Percentiles rank a stretch among this genome's conserved stretches.
Conservation (phyloP, 306 rosid genomes). For the Vigna hirtella region DNA sequence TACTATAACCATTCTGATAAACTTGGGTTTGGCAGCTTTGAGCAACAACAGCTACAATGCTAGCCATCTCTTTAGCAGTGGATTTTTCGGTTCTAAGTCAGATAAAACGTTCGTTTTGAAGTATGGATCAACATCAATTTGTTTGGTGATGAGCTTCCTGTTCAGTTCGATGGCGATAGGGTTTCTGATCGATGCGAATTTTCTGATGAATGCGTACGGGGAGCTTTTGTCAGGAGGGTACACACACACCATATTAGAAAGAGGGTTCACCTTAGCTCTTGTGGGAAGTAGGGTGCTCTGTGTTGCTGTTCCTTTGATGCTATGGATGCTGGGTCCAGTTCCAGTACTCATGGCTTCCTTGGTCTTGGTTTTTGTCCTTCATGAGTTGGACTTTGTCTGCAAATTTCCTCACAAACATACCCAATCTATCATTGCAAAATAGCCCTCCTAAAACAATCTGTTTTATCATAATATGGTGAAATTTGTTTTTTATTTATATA, state of each 20-base stretch:
- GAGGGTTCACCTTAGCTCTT: slow-evolving; percentile 68
- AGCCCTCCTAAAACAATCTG: background rate
- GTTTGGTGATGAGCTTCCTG: slow-evolving; percentile 67
- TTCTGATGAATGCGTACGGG: slow-evolving; percentile 55
- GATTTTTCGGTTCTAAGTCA: slow-evolving; percentile 59
- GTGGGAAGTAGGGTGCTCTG: slow-evolving; percentile 69
- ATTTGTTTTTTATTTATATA: no score
- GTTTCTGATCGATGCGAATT: slow-evolving; percentile 66
- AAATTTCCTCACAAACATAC: slow-evolving; percentile 42
- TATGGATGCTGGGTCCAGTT: slow-evolving; percentile 82
- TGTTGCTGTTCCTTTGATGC: slow-evolving; percentile 61
- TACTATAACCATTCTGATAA: slow-evolving; percentile 57
- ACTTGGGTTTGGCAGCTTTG: slow-evolving; percentile 61
- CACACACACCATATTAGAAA: slow-evolving; percentile 56
- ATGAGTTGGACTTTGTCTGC: slow-evolving; percentile 63
- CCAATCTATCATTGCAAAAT: slow-evolving; percentile 36
- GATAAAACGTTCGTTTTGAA: slow-evolving; percentile 52
- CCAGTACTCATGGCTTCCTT: slow-evolving; percentile 59
- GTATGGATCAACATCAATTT: slow-evolving; percentile 65
- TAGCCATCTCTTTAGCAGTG: slow-evolving; percentile 47
- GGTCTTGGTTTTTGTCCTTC: slow-evolving; percentile 63
- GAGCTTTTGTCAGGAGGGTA: slow-evolving; percentile 38
- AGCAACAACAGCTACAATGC: slow-evolving; percentile 62
- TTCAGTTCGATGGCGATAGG: slow-evolving; percentile 76
- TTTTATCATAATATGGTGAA: background rate